Base-by-base conservation (phyloP, 129 eudicot species). In the Lactuca saligna region DNA sequence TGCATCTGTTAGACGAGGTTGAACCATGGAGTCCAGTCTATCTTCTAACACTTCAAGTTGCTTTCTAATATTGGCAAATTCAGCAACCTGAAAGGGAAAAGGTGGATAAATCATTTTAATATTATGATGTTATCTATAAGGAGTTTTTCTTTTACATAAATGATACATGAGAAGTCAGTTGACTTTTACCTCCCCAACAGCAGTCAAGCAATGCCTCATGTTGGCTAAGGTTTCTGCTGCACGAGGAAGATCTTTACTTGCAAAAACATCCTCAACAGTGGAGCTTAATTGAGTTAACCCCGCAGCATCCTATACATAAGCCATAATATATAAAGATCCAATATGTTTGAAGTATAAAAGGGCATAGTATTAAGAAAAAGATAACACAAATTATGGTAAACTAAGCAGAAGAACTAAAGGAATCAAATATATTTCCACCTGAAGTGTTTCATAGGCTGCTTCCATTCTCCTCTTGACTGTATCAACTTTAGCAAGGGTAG, bases 31-130 rank as follows among this genome's bases (percentile, higher is more conserved):
- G 79, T 94, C 99, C 54, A 94, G 76, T 81, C 99, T 89, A 71
- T 94, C 99, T 79, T 94, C 99, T 73, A 94, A 80, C 60, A 94
- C 99, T 85, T 94, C 99, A 73, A 94, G 99, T 76, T 94, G 99
- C 91, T 82, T 94, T 82, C 97, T 89, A 44, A 94, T 84, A 66
- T 94, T 94, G 61, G 99, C 99, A 80, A 94, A 94, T 76, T 94
- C 99, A 73, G 99, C 99, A 80, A 94, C 99, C 99, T 94, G 88
- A 72, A 66, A 57, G 34, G 63, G 54, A 63, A 54, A 17, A 37
- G 11, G 14, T 42, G 50, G 54, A n/a, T 37, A 48, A 48, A 57
- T 56, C 51, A 63, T 14, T 57, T 14, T 16, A 53, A 25, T 35
- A 46, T 35, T 7, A 39, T 39, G 2, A 5, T 5, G 2, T 5